Conservation (phyloP, 345 rosid genomes). For the Eucalyptus urophylla region DNA sequence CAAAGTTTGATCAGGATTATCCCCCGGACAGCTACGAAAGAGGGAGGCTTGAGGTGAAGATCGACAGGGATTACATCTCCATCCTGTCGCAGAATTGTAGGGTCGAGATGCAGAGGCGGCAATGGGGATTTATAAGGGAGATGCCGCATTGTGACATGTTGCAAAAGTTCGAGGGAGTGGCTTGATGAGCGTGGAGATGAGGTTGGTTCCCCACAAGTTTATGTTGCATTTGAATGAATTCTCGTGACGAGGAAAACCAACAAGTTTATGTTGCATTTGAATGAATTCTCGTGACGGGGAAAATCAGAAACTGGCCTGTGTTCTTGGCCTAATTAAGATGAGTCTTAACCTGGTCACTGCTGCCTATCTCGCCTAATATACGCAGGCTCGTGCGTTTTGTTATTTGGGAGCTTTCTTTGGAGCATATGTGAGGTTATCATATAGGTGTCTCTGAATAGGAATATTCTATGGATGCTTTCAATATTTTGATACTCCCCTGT, state of each 20-base stretch:
- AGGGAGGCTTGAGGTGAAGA: conserved; percentile 32
- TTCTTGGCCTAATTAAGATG: background rate
- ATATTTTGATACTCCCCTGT: background rate
- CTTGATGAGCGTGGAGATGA: conserved; percentile 21
- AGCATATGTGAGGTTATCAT: background rate
- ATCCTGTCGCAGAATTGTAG: conserved; percentile 72
- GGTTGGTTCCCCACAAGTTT: conserved; percentile 3
- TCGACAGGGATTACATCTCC: conserved; percentile 72
- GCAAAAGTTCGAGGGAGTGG: conserved; percentile 36
- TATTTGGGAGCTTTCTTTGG: background rate
- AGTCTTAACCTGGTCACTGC: background rate
- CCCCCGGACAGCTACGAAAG: conserved; percentile 37
- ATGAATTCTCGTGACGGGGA: background rate
- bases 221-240: background rate
- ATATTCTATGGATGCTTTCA: background rate
- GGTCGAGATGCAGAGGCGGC: conserved; percentile 71
- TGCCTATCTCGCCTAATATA: background rate
- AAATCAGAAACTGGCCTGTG: background rate
- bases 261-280: background rate
- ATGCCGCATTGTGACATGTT: conserved; percentile 78
- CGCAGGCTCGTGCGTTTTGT: background rate
- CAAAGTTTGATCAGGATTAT: conserved; percentile 73
- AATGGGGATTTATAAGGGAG: conserved; percentile 83
- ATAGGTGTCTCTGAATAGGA: background rate
- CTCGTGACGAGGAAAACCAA: background rate